Conservation (phyloP, 1,139 yeast genomes). For the Taphrina pruni region DNA sequence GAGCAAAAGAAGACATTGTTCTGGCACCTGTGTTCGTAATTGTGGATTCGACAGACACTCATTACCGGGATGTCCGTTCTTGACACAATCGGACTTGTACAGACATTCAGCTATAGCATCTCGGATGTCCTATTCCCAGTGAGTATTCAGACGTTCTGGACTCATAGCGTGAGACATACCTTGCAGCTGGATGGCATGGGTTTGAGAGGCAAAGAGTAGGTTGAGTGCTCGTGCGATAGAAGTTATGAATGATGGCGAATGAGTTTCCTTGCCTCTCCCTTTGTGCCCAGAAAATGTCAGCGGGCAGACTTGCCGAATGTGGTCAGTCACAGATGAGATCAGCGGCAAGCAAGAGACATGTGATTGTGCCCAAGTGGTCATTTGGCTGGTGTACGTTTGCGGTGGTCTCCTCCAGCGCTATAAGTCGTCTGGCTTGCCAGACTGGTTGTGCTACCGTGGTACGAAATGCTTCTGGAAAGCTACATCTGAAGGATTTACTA, state of each 20-base stretch:
- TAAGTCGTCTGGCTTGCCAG: too few relatives aligned
- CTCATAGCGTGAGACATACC: background rate
- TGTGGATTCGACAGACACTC: conserved; percentile 85
- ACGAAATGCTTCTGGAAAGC: too few relatives aligned
- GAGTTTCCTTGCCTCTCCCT: too few relatives aligned
- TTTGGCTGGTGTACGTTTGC: too few relatives aligned
- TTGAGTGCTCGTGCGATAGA: background rate
- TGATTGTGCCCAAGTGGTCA: background rate
- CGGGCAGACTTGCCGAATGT: background rate
- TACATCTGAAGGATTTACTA: too few relatives aligned
- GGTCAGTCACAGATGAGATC: background rate
- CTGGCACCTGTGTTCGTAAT: conserved; percentile 77
- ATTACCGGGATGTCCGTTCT: conserved; percentile 74
- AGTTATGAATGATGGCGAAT: too few relatives aligned
- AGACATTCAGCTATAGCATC: conserved; percentile 41
- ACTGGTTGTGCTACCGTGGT: too few relatives aligned
- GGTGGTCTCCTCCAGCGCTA: too few relatives aligned
- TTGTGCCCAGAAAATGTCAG: background rate
- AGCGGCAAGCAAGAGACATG: background rate
- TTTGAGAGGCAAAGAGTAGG: too few relatives aligned
- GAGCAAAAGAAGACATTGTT: conserved; percentile 63
- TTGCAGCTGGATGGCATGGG: conserved; percentile 27
- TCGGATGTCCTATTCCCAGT: conserved; percentile 26
- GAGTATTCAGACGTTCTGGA: background rate
- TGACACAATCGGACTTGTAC: conserved; percentile 42